phyloP scores from a whole-genome alignment of 352 stramenopile species.

The Blastocystis sp. region DNA sequence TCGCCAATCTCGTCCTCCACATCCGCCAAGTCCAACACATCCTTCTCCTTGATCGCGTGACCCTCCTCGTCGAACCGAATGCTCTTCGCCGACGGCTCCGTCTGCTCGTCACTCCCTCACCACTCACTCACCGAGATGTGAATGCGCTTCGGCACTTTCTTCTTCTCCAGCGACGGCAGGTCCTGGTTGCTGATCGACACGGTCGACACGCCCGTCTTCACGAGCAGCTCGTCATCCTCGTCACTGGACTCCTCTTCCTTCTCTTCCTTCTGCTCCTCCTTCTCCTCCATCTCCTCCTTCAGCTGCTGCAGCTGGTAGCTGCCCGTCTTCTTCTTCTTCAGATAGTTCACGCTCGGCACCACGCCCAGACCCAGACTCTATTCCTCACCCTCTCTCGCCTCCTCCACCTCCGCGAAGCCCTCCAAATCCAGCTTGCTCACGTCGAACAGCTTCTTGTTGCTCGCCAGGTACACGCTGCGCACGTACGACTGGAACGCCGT shows the following conservation, averaged over 20 bases:
- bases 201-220: background rate
- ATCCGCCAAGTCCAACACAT: conserved; percentile 24
- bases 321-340: conserved; percentile 88
- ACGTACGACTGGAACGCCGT: conserved; percentile 97
- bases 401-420: conserved; percentile 78
- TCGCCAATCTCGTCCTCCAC: conserved; percentile 74
- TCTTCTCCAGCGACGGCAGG: conserved; percentile 76
- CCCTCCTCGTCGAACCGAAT: conserved; percentile 91
- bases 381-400: background rate
- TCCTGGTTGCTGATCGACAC: conserved; percentile 80
- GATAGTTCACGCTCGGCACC: conserved; percentile 86
- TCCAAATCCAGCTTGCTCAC: conserved; percentile 84
- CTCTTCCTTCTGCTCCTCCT: conserved; percentile 79
- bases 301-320: conserved; percentile 92
- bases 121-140: conserved; percentile 76
- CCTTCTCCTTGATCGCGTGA: conserved; percentile 73
- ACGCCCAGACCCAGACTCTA: conserved; percentile 87
- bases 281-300: conserved; percentile 96
- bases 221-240: conserved; percentile 61
- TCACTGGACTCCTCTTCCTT: conserved; percentile 72
- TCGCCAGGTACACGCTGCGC: conserved; percentile 90
- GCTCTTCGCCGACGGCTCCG: conserved; percentile 78
- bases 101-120: conserved; percentile 79
- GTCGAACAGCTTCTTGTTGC: conserved; percentile 89
- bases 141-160: conserved; percentile 75